These are phyloP conservation scores for Sporobolomyces phaffii DNA, from an alignment of 768 basidiomycete species.

Conservation along the genomic window DNA sequence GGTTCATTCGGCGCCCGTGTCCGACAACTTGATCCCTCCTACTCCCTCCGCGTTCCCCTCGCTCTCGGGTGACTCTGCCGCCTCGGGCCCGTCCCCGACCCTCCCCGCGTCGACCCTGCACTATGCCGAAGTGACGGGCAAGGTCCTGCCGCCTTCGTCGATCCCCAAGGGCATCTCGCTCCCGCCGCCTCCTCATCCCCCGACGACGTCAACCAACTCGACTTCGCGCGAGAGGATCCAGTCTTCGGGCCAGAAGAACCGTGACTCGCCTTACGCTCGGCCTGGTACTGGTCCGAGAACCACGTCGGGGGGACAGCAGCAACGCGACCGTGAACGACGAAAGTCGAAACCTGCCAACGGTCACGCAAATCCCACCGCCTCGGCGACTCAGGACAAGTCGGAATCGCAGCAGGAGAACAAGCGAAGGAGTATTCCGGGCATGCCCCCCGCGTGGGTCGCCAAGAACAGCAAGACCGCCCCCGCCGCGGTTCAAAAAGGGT, in stretches of 20 bases:
- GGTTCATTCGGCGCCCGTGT: not conserved
- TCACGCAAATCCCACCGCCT: not conserved
- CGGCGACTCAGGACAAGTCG: not conserved
- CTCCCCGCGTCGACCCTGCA: conserved; percentile 52
- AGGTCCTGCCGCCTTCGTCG: conserved; percentile 12
- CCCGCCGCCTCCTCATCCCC: conserved; percentile 1
- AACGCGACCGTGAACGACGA: not conserved
- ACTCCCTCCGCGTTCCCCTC: conserved; percentile 29
- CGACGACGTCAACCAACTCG: not conserved
- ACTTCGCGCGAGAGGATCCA: conserved; percentile 2
- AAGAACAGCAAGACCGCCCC: conserved; percentile 43
- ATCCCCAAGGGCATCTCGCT: conserved; percentile 19
- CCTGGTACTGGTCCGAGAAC: not conserved
- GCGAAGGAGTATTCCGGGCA: conserved; percentile 26
- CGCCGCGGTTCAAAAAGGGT: not conserved
- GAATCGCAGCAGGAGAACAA: conserved; percentile 42
- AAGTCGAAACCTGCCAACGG: not conserved
- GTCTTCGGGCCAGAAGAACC: conserved; percentile 6
- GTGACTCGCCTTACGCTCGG: conserved; percentile 25
- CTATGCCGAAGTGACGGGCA: conserved; percentile 50
- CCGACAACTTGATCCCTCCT: conserved; percentile 8
- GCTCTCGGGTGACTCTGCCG: not conserved
- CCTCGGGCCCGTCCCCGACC: conserved; percentile 43
- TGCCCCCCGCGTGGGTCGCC: conserved; percentile 42
- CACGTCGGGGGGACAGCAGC: not conserved